Evolutionary conservation across 2,329 filamentous ascomycete species (phyloP), one percentile per base, ranked within the genome.

Genomic region (Fusarium tuaranense): DNA sequence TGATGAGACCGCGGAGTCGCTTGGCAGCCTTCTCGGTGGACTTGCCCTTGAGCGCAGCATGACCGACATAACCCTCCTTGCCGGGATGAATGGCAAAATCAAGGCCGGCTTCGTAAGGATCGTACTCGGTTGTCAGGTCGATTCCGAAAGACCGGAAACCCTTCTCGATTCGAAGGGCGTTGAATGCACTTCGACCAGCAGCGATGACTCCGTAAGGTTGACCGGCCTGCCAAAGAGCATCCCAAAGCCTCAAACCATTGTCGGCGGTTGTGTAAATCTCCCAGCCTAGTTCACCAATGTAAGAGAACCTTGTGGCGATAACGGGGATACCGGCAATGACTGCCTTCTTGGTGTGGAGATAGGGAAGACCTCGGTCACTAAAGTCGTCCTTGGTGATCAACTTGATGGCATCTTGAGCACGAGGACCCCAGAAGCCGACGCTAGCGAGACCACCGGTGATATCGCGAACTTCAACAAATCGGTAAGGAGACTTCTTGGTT

Each of bases 381-480:
- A 88, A 85, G 76, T 89, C 86, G 36, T 87, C 86, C 0, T 80
- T 72, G 72, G 82, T 87, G 67, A 88, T 79, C 0, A 78, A 76
- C 6, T 80, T 75, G 41, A 92, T 84, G 0, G 92, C 86, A 3
- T 90, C 86, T 5, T 84, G 82, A 0, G 90, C 83, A 13, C 82
- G 84, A 53, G 91, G 91, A 0, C 90, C 90, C 89, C 90, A 92
- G 18, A 92, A 87, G 0, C 90, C 90, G 22, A 92, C 84, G 68
- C 88, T 88, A 76, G 90, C 92, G 0, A 89, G 91, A 5, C 85
- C 87, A 1, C 88, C 88, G 0, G 90, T 92, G 53, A 91, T 84
- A 48, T 92, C 90, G 36, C 87, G 86, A 0, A 92, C 87, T 18
- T 88, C 84, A 0, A 86, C 86, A 81, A 84, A 87, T 48, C 84